These are phyloP conservation scores for Torulaspora pretoriensis DNA, from an alignment of 1,139 yeast genomes.

Conservation along the genomic window DNA sequence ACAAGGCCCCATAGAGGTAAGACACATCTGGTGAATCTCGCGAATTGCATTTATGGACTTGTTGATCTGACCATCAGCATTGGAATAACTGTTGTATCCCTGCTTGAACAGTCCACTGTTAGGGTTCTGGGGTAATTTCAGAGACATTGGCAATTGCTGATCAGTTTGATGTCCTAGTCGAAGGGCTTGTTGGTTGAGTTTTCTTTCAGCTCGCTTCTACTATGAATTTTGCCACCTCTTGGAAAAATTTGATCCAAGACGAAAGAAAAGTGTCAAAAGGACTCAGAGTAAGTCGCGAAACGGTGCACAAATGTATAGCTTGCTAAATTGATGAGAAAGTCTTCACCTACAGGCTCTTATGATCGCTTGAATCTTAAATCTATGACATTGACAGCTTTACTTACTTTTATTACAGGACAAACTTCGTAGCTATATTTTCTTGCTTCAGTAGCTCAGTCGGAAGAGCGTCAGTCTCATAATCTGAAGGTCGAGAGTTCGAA, in stretches of 20 bases:
- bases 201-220: slow-evolving; percentile 3
- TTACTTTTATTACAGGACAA: too few relatives aligned
- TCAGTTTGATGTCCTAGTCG: not conserved
- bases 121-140: slow-evolving; percentile 89
- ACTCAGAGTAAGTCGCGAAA: too few relatives aligned
- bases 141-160: slow-evolving; percentile 54
- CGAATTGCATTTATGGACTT: slow-evolving; percentile 92
- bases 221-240: slow-evolving; percentile 15
- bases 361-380: too few relatives aligned
- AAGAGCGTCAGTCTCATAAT: slow-evolving; percentile 44
- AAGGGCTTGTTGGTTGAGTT: slow-evolving; percentile 1
- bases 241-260: not conserved
- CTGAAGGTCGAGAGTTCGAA: slow-evolving; percentile 45
- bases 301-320: not conserved
- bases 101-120: slow-evolving; percentile 91
- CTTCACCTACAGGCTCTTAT: not conserved
- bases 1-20: slow-evolving; percentile 95
- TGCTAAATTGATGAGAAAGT: not conserved
- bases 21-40: slow-evolving; percentile 85
- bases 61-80: slow-evolving; percentile 90
- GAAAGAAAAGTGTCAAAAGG: not conserved
- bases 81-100: slow-evolving; percentile 86
- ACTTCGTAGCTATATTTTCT: not conserved
- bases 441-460: slow-evolving; percentile 44
- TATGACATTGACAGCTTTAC: too few relatives aligned